Evolutionary conservation across 495 filamentous ascomycete species (phyloP).

Genomic region (Clavariopsis aquatica): DNA sequence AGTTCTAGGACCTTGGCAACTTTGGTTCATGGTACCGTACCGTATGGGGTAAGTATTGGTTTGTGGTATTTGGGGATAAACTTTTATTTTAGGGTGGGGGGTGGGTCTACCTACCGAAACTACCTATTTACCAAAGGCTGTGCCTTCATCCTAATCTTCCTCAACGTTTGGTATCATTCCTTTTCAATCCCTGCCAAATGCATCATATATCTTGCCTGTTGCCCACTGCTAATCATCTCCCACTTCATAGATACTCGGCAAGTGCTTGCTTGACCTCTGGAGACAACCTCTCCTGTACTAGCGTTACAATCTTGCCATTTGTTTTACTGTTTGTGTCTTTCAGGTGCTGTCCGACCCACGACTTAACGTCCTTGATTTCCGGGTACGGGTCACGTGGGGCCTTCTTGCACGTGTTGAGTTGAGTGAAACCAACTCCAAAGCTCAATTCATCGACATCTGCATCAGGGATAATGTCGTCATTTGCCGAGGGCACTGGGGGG

Average conservation of each 20-base stretch:
- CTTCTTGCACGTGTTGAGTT: slow-evolving; percentile 82
- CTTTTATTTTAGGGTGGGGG: too few species aligned
- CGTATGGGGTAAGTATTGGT: too few species aligned
- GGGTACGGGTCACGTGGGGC: slow-evolving; percentile 72
- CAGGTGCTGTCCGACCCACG: slow-evolving; percentile 75
- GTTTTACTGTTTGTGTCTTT: slow-evolving; percentile 61
- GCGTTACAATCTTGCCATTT: slow-evolving; percentile 56
- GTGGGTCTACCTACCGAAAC: too few species aligned
- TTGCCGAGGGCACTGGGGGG: slow-evolving; percentile 65
- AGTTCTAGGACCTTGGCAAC: too few species aligned
- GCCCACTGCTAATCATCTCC: not conserved
- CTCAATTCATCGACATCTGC: slow-evolving; percentile 90
- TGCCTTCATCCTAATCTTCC: too few species aligned
- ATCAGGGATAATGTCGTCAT: slow-evolving; percentile 76
- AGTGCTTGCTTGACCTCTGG: slow-evolving; percentile 58
- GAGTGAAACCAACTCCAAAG: slow-evolving; percentile 91
- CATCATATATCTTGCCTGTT: not conserved
- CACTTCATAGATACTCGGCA: slow-evolving; percentile 54
- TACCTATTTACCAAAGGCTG: too few species aligned
- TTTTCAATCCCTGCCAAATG: too few species aligned
- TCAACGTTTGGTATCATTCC: too few species aligned
- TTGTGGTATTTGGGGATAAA: too few species aligned
- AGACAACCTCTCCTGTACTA: slow-evolving; percentile 61
- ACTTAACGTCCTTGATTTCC: slow-evolving; percentile 74
- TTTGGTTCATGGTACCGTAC: too few species aligned